Conservation (phyloP, 2,329 filamentous ascomycete genomes). For the Fusarium sp. region DNA sequence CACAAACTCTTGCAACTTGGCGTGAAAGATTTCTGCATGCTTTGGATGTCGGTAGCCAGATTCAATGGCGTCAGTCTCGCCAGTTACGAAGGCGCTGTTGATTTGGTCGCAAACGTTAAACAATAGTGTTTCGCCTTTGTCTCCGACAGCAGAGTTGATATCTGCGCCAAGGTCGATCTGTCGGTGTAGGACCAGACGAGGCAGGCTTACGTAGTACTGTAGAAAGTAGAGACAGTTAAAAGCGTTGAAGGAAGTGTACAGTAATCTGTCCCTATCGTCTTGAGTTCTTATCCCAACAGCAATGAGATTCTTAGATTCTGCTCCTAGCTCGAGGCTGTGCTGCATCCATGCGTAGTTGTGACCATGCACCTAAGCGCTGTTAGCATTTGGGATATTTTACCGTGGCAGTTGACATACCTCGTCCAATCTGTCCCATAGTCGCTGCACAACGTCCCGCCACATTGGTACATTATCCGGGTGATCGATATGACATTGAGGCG, state of each 20-base stretch:
- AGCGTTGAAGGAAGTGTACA: background rate
- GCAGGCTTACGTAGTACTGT: background rate
- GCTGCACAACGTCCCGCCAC: background rate
- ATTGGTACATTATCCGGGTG: background rate
- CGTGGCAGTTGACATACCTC: background rate
- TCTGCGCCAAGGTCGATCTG: background rate
- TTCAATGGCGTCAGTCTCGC: background rate
- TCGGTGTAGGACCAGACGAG: background rate
- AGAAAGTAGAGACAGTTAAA: background rate
- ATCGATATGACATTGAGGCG: background rate
- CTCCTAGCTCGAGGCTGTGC: rapidly evolving
- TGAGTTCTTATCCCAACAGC: background rate
- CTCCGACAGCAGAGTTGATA: background rate
- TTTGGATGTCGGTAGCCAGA: rapidly evolving
- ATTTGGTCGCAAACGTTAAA: background rate
- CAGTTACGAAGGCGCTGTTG: background rate
- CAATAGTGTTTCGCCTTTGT: background rate
- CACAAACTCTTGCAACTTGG: background rate
- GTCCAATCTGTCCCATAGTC: background rate
- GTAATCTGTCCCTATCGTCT: background rate
- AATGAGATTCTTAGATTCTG: rapidly evolving
- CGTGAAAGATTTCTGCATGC: rapidly evolving
- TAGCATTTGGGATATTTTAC: rapidly evolving
- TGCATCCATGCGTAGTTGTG: background rate
- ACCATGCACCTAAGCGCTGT: rapidly evolving